Conservation (phyloP, 1,284 basidiomycete species). For the Melampsora medusae region DNA sequence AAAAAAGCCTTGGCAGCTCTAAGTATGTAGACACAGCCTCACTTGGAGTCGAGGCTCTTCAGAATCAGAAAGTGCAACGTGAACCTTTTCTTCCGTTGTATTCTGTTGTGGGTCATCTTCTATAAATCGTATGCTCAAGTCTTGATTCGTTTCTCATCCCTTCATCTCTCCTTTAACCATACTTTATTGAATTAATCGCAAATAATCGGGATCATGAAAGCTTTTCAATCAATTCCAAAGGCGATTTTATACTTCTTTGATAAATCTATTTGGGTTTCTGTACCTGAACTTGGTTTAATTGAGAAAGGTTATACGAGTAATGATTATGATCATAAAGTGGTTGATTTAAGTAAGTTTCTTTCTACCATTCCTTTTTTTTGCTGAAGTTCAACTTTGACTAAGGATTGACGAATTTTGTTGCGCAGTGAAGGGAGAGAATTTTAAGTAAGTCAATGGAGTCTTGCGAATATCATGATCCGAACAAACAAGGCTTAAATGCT, state of each 20-base stretch:
- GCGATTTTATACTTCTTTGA: neutral
- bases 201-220: too few relatives aligned
- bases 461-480: neutral
- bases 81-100: too few relatives aligned
- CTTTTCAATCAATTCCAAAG: neutral
- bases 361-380: neutral
- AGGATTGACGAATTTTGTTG: neutral
- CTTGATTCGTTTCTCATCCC: too few relatives aligned
- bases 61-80: too few relatives aligned
- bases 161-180: too few relatives aligned
- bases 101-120: too few relatives aligned
- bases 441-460: neutral
- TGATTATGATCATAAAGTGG: neutral
- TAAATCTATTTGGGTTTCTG: neutral
- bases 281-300: conserved; percentile 9
- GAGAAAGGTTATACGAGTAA: conserved; percentile 2
- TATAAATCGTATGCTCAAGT: too few relatives aligned
- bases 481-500: neutral
- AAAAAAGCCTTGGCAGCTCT: too few relatives aligned
- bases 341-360: neutral
- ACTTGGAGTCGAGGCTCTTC: too few relatives aligned
- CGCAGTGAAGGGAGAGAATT: conserved; percentile 2
- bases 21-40: too few relatives aligned
- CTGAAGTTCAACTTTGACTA: neutral
- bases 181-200: too few relatives aligned